phyloP scores from a whole-genome alignment of 805 yeast genomes.

The Metschnikowia santaceciliae region DNA sequence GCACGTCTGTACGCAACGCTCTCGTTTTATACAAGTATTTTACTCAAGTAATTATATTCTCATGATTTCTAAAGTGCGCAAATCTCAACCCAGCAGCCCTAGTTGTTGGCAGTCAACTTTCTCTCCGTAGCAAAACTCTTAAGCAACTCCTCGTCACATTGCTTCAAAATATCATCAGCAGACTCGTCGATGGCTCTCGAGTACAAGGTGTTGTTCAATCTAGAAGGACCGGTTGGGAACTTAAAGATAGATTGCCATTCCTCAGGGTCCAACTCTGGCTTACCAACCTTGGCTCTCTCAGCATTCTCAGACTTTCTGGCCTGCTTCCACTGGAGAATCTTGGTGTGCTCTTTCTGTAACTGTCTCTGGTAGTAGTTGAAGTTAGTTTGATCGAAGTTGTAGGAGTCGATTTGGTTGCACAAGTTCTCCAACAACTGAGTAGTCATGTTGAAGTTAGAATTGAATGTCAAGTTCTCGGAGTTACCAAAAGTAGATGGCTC shows the following conservation, averaged over 20 bases:
- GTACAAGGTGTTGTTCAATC: constrained; percentile 66
- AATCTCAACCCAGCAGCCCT: constrained; percentile 6
- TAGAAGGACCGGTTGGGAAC: constrained; percentile 70
- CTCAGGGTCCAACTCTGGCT: constrained; percentile 49
- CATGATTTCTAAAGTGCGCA: constrained; percentile 8
- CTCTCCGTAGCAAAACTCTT: constrained; percentile 59
- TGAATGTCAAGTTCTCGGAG: constrained; percentile 38
- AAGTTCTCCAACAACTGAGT: constrained; percentile 56
- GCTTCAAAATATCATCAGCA: constrained; percentile 67
- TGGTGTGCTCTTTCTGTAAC: constrained; percentile 62
- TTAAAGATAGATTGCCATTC: constrained; percentile 67
- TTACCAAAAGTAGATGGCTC: constrained; percentile 20
- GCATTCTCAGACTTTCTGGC: constrained; percentile 63
- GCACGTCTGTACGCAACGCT: not conserved
- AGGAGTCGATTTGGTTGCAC: constrained; percentile 66
- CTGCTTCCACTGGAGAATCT: constrained; percentile 71
- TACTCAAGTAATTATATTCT: constrained; percentile 1
- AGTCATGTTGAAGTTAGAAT: constrained; percentile 41
- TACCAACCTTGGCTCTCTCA: constrained; percentile 54
- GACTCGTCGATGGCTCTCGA: constrained; percentile 66
- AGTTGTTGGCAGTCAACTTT: constrained; percentile 35
- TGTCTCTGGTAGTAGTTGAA: constrained; percentile 80
- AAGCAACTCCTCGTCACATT: constrained; percentile 61
- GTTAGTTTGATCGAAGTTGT: constrained; percentile 73
- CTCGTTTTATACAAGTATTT: not conserved